Conservation (phyloP, 2,329 filamentous ascomycete genomes). For the Aspergillus novoparasiticus region DNA sequence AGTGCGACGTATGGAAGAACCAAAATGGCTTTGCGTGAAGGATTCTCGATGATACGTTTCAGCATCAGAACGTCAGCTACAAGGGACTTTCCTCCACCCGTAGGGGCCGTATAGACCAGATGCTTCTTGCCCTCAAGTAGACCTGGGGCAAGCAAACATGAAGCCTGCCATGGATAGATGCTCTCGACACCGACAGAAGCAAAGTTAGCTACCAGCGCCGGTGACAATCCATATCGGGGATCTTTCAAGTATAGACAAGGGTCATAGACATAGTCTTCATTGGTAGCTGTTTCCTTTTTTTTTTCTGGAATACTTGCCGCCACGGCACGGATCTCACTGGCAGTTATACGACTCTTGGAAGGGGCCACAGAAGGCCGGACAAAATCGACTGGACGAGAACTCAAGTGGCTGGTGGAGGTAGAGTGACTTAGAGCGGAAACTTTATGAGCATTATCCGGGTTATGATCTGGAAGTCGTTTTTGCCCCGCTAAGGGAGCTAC, state of each 20-base stretch:
- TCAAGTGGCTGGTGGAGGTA: slow-evolving; percentile 5
- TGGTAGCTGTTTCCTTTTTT: slow-evolving; percentile 56
- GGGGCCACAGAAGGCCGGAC: slow-evolving; percentile 30
- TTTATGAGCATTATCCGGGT: slow-evolving; percentile 24
- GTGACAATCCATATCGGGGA: slow-evolving; percentile 64
- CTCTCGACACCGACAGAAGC: slow-evolving; percentile 66
- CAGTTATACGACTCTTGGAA: slow-evolving; percentile 40
- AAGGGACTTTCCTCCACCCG: slow-evolving; percentile 75
- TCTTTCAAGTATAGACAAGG: slow-evolving; percentile 63
- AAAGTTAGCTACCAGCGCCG: slow-evolving; percentile 65
- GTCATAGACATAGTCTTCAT: slow-evolving; percentile 42
- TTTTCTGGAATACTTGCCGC: slow-evolving; percentile 20
- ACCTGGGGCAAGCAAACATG: slow-evolving; percentile 69
- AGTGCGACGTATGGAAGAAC: slow-evolving; percentile 77
- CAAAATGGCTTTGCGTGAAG: slow-evolving; percentile 67
- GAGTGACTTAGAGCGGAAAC: slow-evolving; percentile 8
- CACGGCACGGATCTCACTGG: slow-evolving; percentile 38
- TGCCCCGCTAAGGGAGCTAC: slow-evolving; percentile 50
- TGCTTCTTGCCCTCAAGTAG: slow-evolving; percentile 67
- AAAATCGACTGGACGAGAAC: slow-evolving; percentile 28
- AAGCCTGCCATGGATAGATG: slow-evolving; percentile 80
- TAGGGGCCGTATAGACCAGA: slow-evolving; percentile 78
- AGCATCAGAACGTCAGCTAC: slow-evolving; percentile 74
- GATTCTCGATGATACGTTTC: slow-evolving; percentile 67
- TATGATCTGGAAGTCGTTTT: slow-evolving; percentile 46